phyloP scores from a whole-genome alignment of 2,329 filamentous ascomycete genomes.

The Ramichloridium luteum region DNA sequence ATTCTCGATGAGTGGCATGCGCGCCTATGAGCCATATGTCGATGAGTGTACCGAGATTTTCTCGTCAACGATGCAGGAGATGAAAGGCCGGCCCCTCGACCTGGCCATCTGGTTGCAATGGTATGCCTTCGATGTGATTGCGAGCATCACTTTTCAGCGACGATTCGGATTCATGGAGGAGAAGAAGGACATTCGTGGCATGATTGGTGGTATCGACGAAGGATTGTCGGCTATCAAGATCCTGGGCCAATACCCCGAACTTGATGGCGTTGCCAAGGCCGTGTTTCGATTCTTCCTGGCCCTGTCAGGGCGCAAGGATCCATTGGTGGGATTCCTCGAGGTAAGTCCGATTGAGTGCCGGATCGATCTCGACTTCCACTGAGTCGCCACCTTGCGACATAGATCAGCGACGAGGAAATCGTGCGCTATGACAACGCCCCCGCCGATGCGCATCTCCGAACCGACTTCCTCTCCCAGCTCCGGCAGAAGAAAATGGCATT shows the following conservation, averaged over 20 bases:
- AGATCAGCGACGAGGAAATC: slow-evolving; percentile 3
- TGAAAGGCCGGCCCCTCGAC: slow-evolving; percentile 3
- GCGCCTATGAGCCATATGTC: slow-evolving; percentile 68
- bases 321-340: slow-evolving; percentile 2
- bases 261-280: slow-evolving; percentile 1
- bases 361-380: too few species aligned
- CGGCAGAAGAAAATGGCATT: slow-evolving; percentile 1
- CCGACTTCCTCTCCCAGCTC: slow-evolving; percentile 3
- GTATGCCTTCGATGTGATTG: slow-evolving; percentile 17
- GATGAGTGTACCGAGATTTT: slow-evolving; percentile 61
- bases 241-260: background rate
- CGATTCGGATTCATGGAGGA: slow-evolving; percentile 14
- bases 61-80: slow-evolving; percentile 9
- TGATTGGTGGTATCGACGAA: slow-evolving; percentile 10
- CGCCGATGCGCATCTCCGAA: background rate
- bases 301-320: slow-evolving; percentile 1
- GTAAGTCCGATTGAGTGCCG: background rate
- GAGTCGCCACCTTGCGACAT: background rate
- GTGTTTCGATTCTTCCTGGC: background rate
- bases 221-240: slow-evolving; percentile 3
- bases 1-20: slow-evolving; percentile 47
- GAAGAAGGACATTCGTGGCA: slow-evolving; percentile 11
- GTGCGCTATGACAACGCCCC: slow-evolving; percentile 1
- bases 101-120: slow-evolving; percentile 7
- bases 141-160: slow-evolving; percentile 15